These are phyloP conservation scores for Ascocoryne sarcoides DNA, from an alignment of 2,329 filamentous ascomycete genomes.

Conservation along the genomic window DNA sequence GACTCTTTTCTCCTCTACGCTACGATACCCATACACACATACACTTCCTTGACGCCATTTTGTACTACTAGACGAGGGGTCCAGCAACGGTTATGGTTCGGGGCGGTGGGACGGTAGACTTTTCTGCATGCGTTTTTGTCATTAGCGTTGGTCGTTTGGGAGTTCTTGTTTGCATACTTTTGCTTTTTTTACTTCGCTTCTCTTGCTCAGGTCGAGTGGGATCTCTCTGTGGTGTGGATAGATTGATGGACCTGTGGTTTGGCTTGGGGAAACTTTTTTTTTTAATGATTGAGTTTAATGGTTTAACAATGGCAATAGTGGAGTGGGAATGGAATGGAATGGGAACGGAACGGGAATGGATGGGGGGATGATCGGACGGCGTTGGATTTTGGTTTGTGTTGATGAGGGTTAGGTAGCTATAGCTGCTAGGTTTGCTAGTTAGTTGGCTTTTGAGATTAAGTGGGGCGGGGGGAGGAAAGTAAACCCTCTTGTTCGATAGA, in stretches of 20 bases:
- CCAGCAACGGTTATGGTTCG: conserved; percentile 4
- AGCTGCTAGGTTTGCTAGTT: too few relatives aligned
- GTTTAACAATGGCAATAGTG: neutral
- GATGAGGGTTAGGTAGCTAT: too few relatives aligned
- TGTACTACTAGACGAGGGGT: neutral
- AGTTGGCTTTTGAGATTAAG: neutral
- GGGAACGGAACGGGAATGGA: neutral
- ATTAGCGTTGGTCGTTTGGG: conserved; percentile 13
- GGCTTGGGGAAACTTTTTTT: neutral
- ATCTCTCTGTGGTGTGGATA: too few relatives aligned
- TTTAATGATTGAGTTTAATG: neutral
- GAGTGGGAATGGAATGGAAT: neutral
- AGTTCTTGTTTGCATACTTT: conserved; percentile 1
- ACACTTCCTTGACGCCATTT: conserved; percentile 1
- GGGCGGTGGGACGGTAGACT: conserved; percentile 1
- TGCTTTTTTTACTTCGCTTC: neutral
- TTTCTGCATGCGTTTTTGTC: neutral
- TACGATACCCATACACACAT: conserved; percentile 10
- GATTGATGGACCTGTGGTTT: too few relatives aligned
- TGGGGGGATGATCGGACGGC: too few relatives aligned
- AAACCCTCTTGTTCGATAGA: neutral
- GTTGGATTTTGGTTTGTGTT: too few relatives aligned
- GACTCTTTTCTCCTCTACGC: conserved; percentile 1
- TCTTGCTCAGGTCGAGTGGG: neutral
- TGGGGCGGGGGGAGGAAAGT: neutral